A percentile compares a stretch with the other conserved stretches of the same genome.
Evolutionary conservation across 441 rosid genomes (phyloP).

Genomic region (Croton laevigatus): DNA sequence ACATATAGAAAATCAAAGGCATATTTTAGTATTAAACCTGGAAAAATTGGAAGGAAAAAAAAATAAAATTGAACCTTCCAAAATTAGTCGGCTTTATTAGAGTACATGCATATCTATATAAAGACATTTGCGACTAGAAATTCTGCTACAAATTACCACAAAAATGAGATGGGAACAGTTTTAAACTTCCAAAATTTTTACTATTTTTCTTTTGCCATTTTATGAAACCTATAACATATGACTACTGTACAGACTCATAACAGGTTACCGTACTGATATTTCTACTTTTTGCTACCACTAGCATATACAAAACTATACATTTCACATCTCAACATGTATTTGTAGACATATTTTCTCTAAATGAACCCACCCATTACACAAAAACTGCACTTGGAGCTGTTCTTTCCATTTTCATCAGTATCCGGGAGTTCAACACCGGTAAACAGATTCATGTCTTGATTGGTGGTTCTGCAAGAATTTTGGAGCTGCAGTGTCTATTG

Average conservation of each 20-base stretch:
- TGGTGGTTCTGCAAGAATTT: neutral
- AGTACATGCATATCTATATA: too few relatives aligned
- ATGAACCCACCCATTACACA: neutral
- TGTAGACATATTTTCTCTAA: neutral
- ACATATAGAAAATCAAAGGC: too few relatives aligned
- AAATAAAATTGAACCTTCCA: too few relatives aligned
- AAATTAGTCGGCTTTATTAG: too few relatives aligned
- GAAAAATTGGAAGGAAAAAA: too few relatives aligned
- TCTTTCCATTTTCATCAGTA: neutral
- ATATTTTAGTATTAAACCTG: too few relatives aligned
- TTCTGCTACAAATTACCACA: neutral
- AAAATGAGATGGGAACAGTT: neutral
- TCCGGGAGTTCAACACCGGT: neutral
- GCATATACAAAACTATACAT: constrained; percentile 27
- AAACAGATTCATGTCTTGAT: neutral
- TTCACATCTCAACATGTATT: constrained; percentile 1
- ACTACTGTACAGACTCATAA: constrained; percentile 21
- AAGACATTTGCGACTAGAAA: too few relatives aligned
- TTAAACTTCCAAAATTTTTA: neutral
- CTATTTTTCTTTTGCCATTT: neutral
- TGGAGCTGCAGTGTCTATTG: neutral
- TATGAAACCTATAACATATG: neutral
- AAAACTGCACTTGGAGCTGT: neutral
- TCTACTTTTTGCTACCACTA: constrained; percentile 8
- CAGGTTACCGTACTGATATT: constrained; percentile 9